Percentiles rank a stretch among this genome's conserved stretches.
phyloP scores from a whole-genome alignment of 2,329 filamentous ascomycete species.

The Pseudogymnoascus sp. region DNA sequence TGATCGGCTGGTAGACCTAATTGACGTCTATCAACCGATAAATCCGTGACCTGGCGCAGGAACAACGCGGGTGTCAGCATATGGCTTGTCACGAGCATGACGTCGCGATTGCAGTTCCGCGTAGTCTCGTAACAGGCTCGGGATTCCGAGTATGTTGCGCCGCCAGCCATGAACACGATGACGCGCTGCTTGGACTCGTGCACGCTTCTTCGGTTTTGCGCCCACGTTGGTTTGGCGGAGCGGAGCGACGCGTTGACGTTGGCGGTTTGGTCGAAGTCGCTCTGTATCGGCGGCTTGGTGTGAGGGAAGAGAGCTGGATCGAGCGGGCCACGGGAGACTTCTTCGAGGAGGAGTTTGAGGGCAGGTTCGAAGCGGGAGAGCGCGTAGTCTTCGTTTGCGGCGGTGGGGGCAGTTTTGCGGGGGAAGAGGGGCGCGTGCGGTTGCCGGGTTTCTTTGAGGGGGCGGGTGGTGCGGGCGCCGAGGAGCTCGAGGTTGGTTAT shows the following conservation, averaged over 20 bases:
- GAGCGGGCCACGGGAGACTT: constrained; percentile 57
- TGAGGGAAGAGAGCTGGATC: constrained; percentile 63
- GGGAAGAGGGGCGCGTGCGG: constrained; percentile 62
- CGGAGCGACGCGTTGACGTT: constrained; percentile 67
- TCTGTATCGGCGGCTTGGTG: constrained; percentile 57
- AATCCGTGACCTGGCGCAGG: constrained; percentile 70
- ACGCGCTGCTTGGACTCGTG: constrained; percentile 82
- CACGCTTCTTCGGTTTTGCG: constrained; percentile 64
- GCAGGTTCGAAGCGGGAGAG: constrained; percentile 81
- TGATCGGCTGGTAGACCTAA: constrained; percentile 75
- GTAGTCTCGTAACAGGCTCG: constrained; percentile 84
- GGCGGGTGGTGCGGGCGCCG: constrained; percentile 62
- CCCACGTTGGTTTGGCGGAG: constrained; percentile 92
- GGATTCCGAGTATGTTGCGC: constrained; percentile 86
- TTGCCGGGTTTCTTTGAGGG: constrained; percentile 69
- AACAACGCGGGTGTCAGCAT: constrained; percentile 85
- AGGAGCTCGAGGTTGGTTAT: constrained; percentile 74
- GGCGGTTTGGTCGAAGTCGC: constrained; percentile 50
- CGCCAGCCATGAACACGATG: constrained; percentile 90
- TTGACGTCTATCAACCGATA: constrained; percentile 64
- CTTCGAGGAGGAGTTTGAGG: constrained; percentile 75
- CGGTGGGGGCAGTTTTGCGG: constrained; percentile 47
- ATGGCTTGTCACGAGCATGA: constrained; percentile 84
- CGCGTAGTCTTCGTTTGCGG: constrained; percentile 64
- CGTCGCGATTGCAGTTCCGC: constrained; percentile 61